Evolutionary conservation across 352 stramenopile species (phyloP).

Genomic region (Phytophthora cryptogea): DNA sequence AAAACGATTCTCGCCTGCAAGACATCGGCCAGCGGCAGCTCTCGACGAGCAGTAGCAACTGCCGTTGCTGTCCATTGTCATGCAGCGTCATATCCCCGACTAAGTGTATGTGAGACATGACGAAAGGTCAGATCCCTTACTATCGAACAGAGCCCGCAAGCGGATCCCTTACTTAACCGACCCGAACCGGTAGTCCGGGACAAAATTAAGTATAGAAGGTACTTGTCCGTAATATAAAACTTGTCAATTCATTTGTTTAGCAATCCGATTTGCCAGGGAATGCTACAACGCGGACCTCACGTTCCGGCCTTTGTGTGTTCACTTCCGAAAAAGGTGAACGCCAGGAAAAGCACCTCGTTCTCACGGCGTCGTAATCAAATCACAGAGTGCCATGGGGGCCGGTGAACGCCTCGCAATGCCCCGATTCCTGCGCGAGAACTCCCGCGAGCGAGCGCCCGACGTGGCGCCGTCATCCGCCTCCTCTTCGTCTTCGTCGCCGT

Average conservation of each 20-base stretch:
- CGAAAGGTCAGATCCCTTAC: neutral
- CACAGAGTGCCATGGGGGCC: slow-evolving; percentile 18
- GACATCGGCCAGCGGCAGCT: neutral
- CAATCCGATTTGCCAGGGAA: neutral
- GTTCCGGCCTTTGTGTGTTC: slow-evolving; percentile 13
- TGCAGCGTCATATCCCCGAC: neutral
- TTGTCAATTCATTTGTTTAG: too few relatives aligned
- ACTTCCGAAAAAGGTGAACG: slow-evolving; percentile 29
- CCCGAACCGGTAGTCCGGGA: neutral
- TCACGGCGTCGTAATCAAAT: neutral
- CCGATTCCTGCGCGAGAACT: slow-evolving; percentile 35
- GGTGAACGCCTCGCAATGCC: slow-evolving; percentile 35
- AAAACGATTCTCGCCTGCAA: neutral
- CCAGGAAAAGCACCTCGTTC: neutral
- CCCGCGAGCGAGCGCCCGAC: slow-evolving; percentile 24
- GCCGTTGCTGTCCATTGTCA: slow-evolving; percentile 2
- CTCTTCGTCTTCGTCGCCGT: slow-evolving; percentile 9
- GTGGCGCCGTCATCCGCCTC: neutral
- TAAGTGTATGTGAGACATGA: slow-evolving; percentile 25
- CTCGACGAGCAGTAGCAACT: neutral
- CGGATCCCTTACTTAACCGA: slow-evolving; percentile 4
- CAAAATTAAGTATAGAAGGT: neutral
- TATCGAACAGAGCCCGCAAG: neutral
- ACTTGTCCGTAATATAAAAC: neutral
- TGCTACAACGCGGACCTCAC: neutral